Base-by-base conservation (phyloP, 306 rosid genomes). In the Vigna reflexopilosa region DNA sequence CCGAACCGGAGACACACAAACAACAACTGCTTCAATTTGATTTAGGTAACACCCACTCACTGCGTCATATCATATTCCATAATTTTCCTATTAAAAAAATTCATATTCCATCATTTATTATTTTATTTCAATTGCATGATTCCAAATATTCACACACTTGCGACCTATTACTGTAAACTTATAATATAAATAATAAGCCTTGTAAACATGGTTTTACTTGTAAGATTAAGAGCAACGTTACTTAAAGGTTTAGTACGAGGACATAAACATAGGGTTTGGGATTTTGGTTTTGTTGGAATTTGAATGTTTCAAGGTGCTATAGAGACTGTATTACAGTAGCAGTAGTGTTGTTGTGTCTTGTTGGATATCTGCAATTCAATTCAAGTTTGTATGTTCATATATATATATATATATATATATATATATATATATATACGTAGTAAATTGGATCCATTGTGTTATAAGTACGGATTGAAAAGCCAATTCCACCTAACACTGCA, bases 401-500 rank as follows among this genome's bases (percentile, higher is more conserved):
- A 28, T 32, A 34, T n/a, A 40, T 77, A 83, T 22, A 22, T 49
- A 28, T 32, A 34, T n/a, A 40, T 77, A 83, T n/a, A n/a, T n/a
- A n/a, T n/a, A n/a, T n/a, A n/a, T 22, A 22, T 49, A 28, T 32
- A 34, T n/a, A 40, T 77, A 83, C 55, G 36, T 63, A 52, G 64
- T 50, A 72, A 20, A 49, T 50, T n/a, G 32, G 57, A 38, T 11
- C 54, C 24, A 17, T 34, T 5, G 1, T 36, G 13, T 45, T 19
- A 17, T 44, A 58, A 69, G 32, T 44, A 32, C 49, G 3, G 67
- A 51, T 73, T 0, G 80, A 82, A 76, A 80, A 81, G n/a, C 67
- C 52, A 59, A 36, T 38, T 34, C 20, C 79, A 86, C 93, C 90
- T 80, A 90, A 85, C 86, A 42, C 26, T 61, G 65, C 48, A 58